phyloP scores from a whole-genome alignment of 441 rosid genomes.

The Erodium trifolium region DNA sequence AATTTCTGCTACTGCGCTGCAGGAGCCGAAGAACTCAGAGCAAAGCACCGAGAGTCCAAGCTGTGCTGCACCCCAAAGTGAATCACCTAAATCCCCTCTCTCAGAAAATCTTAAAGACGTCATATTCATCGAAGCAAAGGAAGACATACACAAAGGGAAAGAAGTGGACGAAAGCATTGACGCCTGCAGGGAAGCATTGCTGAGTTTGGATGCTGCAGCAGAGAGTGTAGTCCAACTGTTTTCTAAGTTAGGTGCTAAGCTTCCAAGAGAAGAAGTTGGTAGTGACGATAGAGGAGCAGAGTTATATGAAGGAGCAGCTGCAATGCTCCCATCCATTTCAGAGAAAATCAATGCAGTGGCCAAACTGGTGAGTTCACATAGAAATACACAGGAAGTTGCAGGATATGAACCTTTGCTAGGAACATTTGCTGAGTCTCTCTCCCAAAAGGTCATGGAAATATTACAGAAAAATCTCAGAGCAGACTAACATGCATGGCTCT shows the following conservation, averaged over 20 bases:
- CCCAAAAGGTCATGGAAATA: slow-evolving; percentile 26
- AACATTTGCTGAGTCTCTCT: slow-evolving; percentile 28
- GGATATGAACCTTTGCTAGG: slow-evolving; percentile 26
- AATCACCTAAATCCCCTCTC: slow-evolving; percentile 13
- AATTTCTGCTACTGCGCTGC: slow-evolving; percentile 1
- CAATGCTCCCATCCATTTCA: slow-evolving; percentile 41
- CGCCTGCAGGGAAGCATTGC: slow-evolving; percentile 46
- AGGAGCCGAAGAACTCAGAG: slow-evolving; percentile 27
- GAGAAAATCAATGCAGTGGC: slow-evolving; percentile 39
- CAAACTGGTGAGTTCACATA: slow-evolving; percentile 22
- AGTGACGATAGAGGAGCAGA: slow-evolving; percentile 26
- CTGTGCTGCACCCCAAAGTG: slow-evolving; percentile 3
- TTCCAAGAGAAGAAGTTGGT: slow-evolving; percentile 28
- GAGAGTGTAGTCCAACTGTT: slow-evolving; percentile 30
- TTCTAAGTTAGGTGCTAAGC: slow-evolving; percentile 25
- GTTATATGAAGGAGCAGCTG: slow-evolving; percentile 42
- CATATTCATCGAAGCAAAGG: slow-evolving; percentile 13
- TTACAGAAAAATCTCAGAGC: slow-evolving; percentile 23
- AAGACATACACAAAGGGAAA: slow-evolving; percentile 13
- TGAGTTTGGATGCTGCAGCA: slow-evolving; percentile 36
- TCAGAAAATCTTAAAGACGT: slow-evolving; percentile 17
- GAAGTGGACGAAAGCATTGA: slow-evolving; percentile 27
- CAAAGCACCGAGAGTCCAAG: slow-evolving; percentile 16
- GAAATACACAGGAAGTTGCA: slow-evolving; percentile 18
- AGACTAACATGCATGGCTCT: slow-evolving; percentile 9